phyloP scores from a whole-genome alignment of 805 yeast species.

The Candida oleophila region DNA sequence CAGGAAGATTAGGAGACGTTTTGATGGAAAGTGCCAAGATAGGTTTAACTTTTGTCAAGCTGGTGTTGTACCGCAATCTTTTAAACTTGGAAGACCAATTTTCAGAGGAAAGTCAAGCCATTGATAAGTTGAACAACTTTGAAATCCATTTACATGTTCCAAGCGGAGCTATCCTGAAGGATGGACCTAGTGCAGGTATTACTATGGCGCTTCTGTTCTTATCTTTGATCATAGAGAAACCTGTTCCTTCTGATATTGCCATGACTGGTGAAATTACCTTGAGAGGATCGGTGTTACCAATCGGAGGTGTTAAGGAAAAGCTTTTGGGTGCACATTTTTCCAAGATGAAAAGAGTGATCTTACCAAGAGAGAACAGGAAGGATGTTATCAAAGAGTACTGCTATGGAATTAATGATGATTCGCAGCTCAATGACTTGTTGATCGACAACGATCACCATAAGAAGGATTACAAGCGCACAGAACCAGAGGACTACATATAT shows the following conservation, averaged over 20 bases:
- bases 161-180: slow-evolving; percentile 47
- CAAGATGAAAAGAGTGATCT: slow-evolving; percentile 51
- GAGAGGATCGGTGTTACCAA: slow-evolving; percentile 74
- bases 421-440: slow-evolving; percentile 32
- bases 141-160: slow-evolving; percentile 59
- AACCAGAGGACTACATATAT: slow-evolving; percentile 50
- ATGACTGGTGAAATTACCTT: slow-evolving; percentile 88
- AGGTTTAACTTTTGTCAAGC: slow-evolving; percentile 70
- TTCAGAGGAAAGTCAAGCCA: slow-evolving; percentile 11
- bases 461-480: slow-evolving; percentile 28
- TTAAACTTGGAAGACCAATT: slow-evolving; percentile 25
- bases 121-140: slow-evolving; percentile 47
- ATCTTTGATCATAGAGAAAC: slow-evolving; percentile 42
- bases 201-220: slow-evolving; percentile 49
- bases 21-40: slow-evolving; percentile 79
- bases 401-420: slow-evolving; percentile 29
- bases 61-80: slow-evolving; percentile 41
- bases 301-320: slow-evolving; percentile 81
- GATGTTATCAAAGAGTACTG: slow-evolving; percentile 64
- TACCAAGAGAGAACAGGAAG: slow-evolving; percentile 69
- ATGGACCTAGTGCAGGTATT: slow-evolving; percentile 49
- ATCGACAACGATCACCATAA: slow-evolving; percentile 30
- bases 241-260: slow-evolving; percentile 53
- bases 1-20: slow-evolving; percentile 83
- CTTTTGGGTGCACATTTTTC: slow-evolving; percentile 76